phyloP scores from a whole-genome alignment of 2,329 filamentous ascomycete species.

The Fusarium pseudonygamai region DNA sequence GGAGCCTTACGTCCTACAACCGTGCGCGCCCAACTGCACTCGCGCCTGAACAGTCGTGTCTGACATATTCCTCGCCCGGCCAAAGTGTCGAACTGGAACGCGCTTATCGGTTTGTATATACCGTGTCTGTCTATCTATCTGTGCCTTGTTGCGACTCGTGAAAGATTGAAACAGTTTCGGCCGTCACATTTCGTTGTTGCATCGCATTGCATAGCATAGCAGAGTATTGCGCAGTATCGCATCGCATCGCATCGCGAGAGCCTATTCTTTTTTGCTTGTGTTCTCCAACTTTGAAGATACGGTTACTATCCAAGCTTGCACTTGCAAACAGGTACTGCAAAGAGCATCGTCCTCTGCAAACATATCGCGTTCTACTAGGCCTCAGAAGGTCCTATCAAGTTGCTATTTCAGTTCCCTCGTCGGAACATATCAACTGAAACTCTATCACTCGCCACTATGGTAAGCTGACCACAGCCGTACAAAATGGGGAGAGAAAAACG shows the following conservation, averaged over 20 bases:
- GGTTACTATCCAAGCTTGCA: conserved; percentile 9
- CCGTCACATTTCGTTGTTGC: conserved; percentile 33
- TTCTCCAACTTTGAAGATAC: conserved; percentile 7
- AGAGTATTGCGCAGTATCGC: conserved; percentile 1
- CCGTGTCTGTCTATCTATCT: conserved; percentile 38
- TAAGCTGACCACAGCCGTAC: conserved; percentile 41
- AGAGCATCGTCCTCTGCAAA: conserved; percentile 15
- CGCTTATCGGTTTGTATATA: conserved; percentile 35
- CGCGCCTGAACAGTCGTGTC: conserved; percentile 33
- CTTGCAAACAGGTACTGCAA: conserved; percentile 12
- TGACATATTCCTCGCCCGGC: conserved; percentile 32
- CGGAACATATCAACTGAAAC: conserved; percentile 24
- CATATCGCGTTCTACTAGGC: conserved; percentile 25
- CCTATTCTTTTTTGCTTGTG: conserved; percentile 8
- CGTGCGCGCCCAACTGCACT: conserved; percentile 43
- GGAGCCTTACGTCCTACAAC: conserved; percentile 40
- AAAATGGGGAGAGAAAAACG: conserved; percentile 52
- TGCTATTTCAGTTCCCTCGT: conserved; percentile 30
- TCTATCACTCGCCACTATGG: conserved; percentile 38
- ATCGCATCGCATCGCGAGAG: conserved; percentile 7
- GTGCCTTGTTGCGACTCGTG: conserved; percentile 37
- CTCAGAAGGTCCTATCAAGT: conserved; percentile 27
- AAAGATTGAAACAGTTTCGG: conserved; percentile 33
- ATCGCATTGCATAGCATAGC: conserved; percentile 22
- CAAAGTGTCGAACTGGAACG: conserved; percentile 29